Percentiles rank a stretch among this genome's conserved stretches.
Evolutionary conservation across 2,329 filamentous ascomycete genomes (phyloP).

Genomic region (Didymella pinodella): DNA sequence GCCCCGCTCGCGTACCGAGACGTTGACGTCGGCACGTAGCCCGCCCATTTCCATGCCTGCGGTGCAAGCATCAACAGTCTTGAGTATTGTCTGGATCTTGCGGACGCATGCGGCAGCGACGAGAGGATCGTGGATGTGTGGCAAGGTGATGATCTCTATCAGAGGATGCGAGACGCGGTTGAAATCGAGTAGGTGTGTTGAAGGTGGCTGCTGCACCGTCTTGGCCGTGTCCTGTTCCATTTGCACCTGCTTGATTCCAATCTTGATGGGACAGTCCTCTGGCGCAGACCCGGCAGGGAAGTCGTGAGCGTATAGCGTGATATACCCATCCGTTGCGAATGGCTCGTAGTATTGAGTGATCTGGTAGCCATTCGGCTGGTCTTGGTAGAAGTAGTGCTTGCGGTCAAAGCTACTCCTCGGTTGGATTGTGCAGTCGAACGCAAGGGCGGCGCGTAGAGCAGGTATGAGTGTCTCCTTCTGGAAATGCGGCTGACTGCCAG

Average conservation of each 20-base stretch:
- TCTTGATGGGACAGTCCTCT: constrained; percentile 73
- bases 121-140: constrained; percentile 84
- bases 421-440: constrained; percentile 81
- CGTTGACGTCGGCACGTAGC: constrained; percentile 91
- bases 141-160: constrained; percentile 93
- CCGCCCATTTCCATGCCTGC: constrained; percentile 94
- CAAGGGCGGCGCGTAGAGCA: constrained; percentile 87
- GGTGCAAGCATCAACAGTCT: constrained; percentile 82
- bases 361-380: constrained; percentile 95
- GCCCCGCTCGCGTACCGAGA: constrained; percentile 74
- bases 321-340: constrained; percentile 71
- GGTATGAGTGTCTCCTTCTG: constrained; percentile 84
- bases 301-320: constrained; percentile 77
- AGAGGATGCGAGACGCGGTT: constrained; percentile 91
- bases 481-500: constrained; percentile 86
- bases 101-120: constrained; percentile 88
- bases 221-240: constrained; percentile 99
- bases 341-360: constrained; percentile 94
- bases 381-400: constrained; percentile 99
- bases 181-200: constrained; percentile 84
- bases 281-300: constrained; percentile 70
- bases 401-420: constrained; percentile 84
- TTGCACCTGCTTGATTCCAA: constrained; percentile 93
- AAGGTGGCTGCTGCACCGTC: constrained; percentile 78
- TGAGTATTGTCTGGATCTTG: constrained; percentile 84